phyloP scores from a whole-genome alignment of 768 basidiomycete species.

The Lactarius indigo region DNA sequence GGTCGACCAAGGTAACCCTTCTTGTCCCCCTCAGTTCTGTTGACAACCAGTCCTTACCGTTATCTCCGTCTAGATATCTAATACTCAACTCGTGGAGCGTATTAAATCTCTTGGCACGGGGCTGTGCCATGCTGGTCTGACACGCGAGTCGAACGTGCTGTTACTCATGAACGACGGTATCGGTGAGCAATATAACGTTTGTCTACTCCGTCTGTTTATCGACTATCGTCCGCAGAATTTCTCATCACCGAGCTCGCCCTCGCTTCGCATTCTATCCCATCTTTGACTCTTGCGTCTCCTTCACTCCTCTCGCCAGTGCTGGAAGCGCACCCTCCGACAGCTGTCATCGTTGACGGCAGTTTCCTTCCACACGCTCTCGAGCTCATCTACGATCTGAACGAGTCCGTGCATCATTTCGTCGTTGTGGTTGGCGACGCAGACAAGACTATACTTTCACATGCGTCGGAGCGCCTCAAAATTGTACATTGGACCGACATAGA shows the following conservation, averaged over 20 bases:
- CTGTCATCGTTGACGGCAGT: constrained; percentile 65
- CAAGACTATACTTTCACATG: constrained; percentile 42
- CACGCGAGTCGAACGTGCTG: constrained; percentile 63
- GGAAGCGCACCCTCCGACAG: constrained; percentile 63
- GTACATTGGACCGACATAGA: constrained; percentile 69
- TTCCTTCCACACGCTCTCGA: constrained; percentile 71
- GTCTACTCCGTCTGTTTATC: constrained; percentile 11
- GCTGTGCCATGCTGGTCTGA: constrained; percentile 53
- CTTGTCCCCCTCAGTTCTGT: not conserved
- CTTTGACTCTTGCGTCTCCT: constrained; percentile 59
- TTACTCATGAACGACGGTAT: constrained; percentile 75
- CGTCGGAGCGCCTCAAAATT: constrained; percentile 53
- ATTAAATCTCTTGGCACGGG: constrained; percentile 73
- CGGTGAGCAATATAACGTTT: constrained; percentile 39
- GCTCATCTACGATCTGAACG: constrained; percentile 58
- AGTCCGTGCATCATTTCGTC: constrained; percentile 49
- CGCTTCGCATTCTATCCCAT: constrained; percentile 62
- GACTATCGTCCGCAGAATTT: constrained; percentile 52
- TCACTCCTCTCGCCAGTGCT: constrained; percentile 61
- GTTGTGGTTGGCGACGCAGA: constrained; percentile 70
- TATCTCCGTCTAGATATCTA: constrained; percentile 58
- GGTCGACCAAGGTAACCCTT: constrained; percentile 63
- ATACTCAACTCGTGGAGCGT: constrained; percentile 64
- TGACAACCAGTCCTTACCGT: not conserved
- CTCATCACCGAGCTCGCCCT: constrained; percentile 77